phyloP scores from a whole-genome alignment of 2,329 filamentous ascomycete species.

The Exutisphaerella laricina region DNA sequence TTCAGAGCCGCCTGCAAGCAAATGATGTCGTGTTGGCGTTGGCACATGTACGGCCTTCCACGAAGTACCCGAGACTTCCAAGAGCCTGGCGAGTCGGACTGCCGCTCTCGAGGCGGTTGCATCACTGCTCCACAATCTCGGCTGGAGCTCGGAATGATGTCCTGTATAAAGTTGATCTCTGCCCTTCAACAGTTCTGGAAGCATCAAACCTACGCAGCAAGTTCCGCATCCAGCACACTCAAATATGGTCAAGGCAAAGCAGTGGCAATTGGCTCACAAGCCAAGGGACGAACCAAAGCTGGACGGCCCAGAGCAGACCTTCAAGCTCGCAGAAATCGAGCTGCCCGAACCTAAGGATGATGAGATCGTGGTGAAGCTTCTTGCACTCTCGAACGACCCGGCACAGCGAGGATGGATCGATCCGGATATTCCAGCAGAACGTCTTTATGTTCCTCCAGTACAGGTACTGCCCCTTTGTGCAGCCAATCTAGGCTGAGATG shows the following conservation, averaged over 20 bases:
- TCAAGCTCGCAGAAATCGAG: constrained; percentile 35
- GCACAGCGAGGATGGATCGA: constrained; percentile 50
- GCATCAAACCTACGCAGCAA: not conserved
- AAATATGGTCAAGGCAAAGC: constrained; percentile 55
- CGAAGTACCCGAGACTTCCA: too few species aligned
- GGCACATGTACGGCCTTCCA: too few species aligned
- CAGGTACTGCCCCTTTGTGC: too few species aligned
- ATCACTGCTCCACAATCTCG: too few species aligned
- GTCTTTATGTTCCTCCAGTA: constrained; percentile 46
- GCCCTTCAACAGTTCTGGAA: not conserved
- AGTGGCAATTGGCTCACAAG: constrained; percentile 42
- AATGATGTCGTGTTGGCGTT: too few species aligned
- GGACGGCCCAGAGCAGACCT: constrained; percentile 36
- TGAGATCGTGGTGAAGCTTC: constrained; percentile 44
- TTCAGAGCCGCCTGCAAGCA: too few species aligned
- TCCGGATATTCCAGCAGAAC: constrained; percentile 33
- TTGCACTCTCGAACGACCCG: constrained; percentile 50
- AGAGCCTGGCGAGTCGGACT: too few species aligned
- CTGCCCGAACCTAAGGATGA: constrained; percentile 30
- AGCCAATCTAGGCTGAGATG: too few species aligned
- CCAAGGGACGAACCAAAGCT: constrained; percentile 36
- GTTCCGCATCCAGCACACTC: not conserved
- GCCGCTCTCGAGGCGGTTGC: too few species aligned
- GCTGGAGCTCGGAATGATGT: constrained; percentile 6
- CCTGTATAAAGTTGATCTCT: not conserved